These are phyloP conservation scores for Cafeteria roenbergensis DNA, from an alignment of 108 stramenopile species.

Conservation along the genomic window DNA sequence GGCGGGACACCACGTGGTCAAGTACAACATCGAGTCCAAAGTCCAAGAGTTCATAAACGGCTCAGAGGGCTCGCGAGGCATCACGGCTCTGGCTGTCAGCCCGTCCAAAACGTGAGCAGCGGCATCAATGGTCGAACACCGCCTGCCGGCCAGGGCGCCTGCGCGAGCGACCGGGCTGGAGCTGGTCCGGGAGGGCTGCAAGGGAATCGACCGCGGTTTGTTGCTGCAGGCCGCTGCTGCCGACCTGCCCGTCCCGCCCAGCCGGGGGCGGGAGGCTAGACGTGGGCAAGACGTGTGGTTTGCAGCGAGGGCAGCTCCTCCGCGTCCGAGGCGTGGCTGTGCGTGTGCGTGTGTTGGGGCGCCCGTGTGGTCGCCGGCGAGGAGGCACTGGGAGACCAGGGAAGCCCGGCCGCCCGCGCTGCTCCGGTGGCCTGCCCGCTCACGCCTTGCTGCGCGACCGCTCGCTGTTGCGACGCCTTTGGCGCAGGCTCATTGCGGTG, in stretches of 20 bases:
- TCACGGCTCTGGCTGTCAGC: slow-evolving; percentile 32
- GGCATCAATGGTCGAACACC: background rate
- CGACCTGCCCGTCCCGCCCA: background rate
- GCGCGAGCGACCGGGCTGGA: slow-evolving; percentile 18
- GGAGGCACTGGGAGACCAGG: no score
- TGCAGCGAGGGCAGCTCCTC: no score
- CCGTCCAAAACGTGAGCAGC: slow-evolving; percentile 5
- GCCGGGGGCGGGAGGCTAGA: no score
- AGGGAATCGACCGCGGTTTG: no score
- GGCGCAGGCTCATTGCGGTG: slow-evolving; percentile 14
- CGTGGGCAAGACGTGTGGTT: no score
- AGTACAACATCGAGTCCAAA: slow-evolving; percentile 24
- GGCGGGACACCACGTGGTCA: slow-evolving; percentile 37
- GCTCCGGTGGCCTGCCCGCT: no score
- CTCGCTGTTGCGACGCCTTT: no score
- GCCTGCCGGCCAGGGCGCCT: slow-evolving; percentile 11
- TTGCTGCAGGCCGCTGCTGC: background rate
- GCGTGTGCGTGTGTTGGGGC: no score
- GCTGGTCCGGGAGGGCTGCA: slow-evolving; percentile 2
- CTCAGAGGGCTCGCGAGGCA: slow-evolving; percentile 19
- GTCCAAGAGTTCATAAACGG: slow-evolving; percentile 42
- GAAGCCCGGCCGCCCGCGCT: no score
- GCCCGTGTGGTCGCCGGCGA: no score
- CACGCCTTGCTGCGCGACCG: no score
- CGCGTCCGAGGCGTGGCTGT: no score